phyloP scores from a whole-genome alignment of 2,329 filamentous ascomycete species.

The Aspergillus sp. region DNA sequence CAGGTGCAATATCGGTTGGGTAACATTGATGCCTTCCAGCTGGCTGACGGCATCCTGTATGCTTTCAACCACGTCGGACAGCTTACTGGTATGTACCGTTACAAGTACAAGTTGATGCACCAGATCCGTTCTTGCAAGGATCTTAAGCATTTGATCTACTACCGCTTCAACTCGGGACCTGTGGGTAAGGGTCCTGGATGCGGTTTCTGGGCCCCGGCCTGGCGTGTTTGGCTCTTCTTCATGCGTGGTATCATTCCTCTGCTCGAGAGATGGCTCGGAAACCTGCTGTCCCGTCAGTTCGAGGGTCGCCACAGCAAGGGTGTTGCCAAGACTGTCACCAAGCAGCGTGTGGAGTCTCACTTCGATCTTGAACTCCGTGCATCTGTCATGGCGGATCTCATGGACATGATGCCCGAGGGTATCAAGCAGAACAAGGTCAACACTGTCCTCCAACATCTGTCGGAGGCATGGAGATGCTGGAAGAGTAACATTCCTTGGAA shows the following conservation, averaged over 20 bases:
- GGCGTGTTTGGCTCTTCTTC: conserved; percentile 99
- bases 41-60: conserved; percentile 97
- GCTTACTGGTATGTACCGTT: conserved; percentile 98
- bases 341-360: conserved; percentile 97
- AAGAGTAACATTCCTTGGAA: conserved; percentile 99
- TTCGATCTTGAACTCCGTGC: conserved; percentile 96
- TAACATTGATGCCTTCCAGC: conserved; percentile 98
- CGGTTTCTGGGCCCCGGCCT: conserved; percentile 98
- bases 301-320: conserved; percentile 98
- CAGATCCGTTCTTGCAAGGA: conserved; percentile 99
- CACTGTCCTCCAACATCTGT: conserved; percentile 93
- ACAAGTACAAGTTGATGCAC: conserved; percentile 99
- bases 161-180: conserved; percentile 94
- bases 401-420: conserved; percentile 99
- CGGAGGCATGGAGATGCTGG: conserved; percentile 99
- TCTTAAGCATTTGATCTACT: conserved; percentile 98
- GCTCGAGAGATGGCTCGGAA: conserved; percentile 95
- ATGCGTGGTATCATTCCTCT: conserved; percentile 97
- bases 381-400: conserved; percentile 97
- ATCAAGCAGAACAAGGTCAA: conserved; percentile 99
- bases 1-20: conserved; percentile 97
- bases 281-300: conserved; percentile 93
- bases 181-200: conserved; percentile 97
- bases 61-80: conserved; percentile 99
- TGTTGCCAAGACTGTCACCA: conserved; percentile 97